Evolutionary conservation across 306 rosid genomes (phyloP).

Genomic region (Castanea mollissima): DNA sequence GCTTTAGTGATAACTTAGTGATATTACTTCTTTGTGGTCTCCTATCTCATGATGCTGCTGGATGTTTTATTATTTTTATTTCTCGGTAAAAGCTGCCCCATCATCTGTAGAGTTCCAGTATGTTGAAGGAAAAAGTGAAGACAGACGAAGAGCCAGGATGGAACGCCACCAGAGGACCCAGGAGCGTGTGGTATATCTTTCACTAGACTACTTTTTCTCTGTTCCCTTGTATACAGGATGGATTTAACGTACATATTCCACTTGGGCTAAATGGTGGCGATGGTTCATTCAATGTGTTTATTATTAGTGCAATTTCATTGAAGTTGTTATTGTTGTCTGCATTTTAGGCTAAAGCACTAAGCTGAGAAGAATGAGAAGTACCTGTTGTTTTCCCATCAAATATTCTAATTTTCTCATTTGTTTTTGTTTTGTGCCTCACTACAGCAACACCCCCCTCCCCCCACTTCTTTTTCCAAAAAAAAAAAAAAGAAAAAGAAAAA

Average conservation of each 20-base stretch:
- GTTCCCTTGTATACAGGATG: background rate
- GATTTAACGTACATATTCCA: conserved; percentile 1
- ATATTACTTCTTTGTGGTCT: conserved; percentile 10
- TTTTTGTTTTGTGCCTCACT: background rate
- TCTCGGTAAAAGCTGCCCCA: conserved; percentile 55
- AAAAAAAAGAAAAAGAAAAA: too few species aligned
- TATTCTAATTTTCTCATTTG: background rate
- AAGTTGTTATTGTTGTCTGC: conserved; percentile 22
- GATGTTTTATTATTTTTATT: conserved; percentile 15
- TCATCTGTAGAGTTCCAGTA: conserved; percentile 81
- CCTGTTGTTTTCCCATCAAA: conserved; percentile 15
- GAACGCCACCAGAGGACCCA: conserved; percentile 88
- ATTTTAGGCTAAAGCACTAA: conserved; percentile 70
- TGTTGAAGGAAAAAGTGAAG: conserved; percentile 91
- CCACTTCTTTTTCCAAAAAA: background rate
- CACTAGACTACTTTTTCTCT: conserved; percentile 14
- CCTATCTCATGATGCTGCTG: conserved; percentile 13
- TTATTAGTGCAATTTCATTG: conserved; percentile 8
- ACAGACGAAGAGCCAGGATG: conserved; percentile 85
- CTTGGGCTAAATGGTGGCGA: background rate
- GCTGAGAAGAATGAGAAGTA: conserved; percentile 87
- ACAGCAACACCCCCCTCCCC: too few species aligned
- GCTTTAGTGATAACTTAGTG: conserved; percentile 2
- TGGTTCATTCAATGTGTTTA: background rate
- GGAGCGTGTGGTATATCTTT: conserved; percentile 77